These are phyloP conservation scores for Cyberlindnera meyerae DNA, from an alignment of 805 yeast genomes.

Conservation along the genomic window DNA sequence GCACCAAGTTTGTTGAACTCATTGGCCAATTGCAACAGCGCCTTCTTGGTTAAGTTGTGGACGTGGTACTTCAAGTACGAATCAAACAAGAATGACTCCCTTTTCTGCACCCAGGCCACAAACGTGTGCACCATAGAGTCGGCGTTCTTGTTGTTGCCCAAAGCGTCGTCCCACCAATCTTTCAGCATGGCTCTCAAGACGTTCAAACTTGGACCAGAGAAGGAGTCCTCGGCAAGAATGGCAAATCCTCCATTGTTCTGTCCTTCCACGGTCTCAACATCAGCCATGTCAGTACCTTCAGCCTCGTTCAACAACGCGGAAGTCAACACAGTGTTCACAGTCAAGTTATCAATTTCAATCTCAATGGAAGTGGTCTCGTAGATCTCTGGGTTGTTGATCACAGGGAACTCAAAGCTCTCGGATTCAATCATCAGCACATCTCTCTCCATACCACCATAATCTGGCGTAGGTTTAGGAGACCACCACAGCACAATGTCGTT, in stretches of 20 bases:
- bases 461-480: slow-evolving; percentile 78
- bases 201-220: slow-evolving; percentile 66
- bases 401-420: slow-evolving; percentile 65
- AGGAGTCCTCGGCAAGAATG: slow-evolving; percentile 73
- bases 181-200: slow-evolving; percentile 72
- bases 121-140: slow-evolving; percentile 79
- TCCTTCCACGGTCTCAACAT: slow-evolving; percentile 31
- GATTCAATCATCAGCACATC: slow-evolving; percentile 46
- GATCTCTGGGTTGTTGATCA: slow-evolving; percentile 70
- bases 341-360: slow-evolving; percentile 69
- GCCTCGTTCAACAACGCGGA: slow-evolving; percentile 82
- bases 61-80: slow-evolving; percentile 79
- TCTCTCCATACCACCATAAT: slow-evolving; percentile 75
- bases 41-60: slow-evolving; percentile 78
- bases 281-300: slow-evolving; percentile 77
- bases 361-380: slow-evolving; percentile 78
- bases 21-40: slow-evolving; percentile 71
- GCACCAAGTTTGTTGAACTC: slow-evolving; percentile 82
- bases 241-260: slow-evolving; percentile 23
- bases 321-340: slow-evolving; percentile 81
- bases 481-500: slow-evolving; percentile 85
- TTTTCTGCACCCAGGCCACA: slow-evolving; percentile 80
- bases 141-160: slow-evolving; percentile 60
- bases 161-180: slow-evolving; percentile 92
- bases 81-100: slow-evolving; percentile 70